Base-by-base conservation (phyloP, 495 filamentous ascomycete species). In the Daldinia vernicosa region DNA sequence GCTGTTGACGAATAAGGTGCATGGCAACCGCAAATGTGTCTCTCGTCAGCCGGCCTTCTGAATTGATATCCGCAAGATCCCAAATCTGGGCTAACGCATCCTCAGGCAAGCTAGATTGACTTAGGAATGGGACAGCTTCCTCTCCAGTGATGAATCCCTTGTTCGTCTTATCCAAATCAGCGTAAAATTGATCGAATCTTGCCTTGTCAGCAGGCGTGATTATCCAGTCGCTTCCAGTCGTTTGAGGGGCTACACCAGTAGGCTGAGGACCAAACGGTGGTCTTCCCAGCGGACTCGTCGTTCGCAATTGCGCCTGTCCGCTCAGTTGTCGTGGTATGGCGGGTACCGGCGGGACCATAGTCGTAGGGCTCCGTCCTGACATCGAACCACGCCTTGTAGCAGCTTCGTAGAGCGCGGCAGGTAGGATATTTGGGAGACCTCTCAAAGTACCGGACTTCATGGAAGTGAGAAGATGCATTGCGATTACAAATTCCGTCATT, bases 11-110 rank as follows among this genome's bases (percentile, higher is more conserved):
- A 70, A 99, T 97, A 35, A 99, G 85, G 76, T 97, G 94, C 95
- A 99, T 98, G 53, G 96, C 95, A 56, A 99, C 94, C 0, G 95
- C 95, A 75, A 99, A 99, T 74, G 96, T 94, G 77, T 99, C 95
- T 61, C 87, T 85, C 35, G 84, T 93, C 43, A 99, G 83, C 63
- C 89, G 90, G 9, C 95, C 95, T 60, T 94, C 92, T 15, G 92
- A 94, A 69, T 91, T 91, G 76, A 98, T 95, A 84, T 98, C 95
- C 6, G 96, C 91, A 24, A 99, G 85, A 77, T 99, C 96, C 95
- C 95, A 99, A 67, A 99, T 96, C 71, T 93, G 89, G n/a, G 96
- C 95, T 17, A 99, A 85, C 7, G 88, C 89, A 76, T 97, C 96
- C 71, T 98, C 95, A 0, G 93, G 86, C 8, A 99, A 84, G 60